Percentiles rank a stretch among this genome's conserved stretches.
Evolutionary conservation across 495 filamentous ascomycete species (phyloP).

Genomic region (Darksidea phi): DNA sequence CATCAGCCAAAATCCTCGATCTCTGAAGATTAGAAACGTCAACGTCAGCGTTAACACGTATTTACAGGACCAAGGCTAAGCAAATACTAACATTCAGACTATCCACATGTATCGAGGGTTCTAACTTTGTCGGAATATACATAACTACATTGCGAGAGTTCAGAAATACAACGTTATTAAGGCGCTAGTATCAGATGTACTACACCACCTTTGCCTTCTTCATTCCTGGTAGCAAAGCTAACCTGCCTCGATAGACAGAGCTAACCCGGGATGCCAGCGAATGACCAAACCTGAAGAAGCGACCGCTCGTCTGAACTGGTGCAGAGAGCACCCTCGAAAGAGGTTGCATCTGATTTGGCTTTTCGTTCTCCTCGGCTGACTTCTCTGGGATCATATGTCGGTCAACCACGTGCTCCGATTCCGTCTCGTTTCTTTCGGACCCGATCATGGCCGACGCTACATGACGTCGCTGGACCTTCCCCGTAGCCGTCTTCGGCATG

Average conservation of each 20-base stretch:
- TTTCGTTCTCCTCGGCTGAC: background rate
- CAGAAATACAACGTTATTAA: background rate
- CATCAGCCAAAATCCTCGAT: too few species aligned
- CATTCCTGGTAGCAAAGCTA: constrained; percentile 4
- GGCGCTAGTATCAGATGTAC: background rate
- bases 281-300: constrained; percentile 11
- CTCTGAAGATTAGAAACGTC: too few species aligned
- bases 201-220: constrained; percentile 18
- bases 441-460: constrained; percentile 75
- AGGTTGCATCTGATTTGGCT: background rate
- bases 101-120: too few species aligned
- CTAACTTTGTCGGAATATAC: too few species aligned
- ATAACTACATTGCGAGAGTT: background rate
- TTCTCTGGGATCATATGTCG: background rate
- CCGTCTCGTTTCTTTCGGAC: constrained; percentile 35
- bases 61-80: too few species aligned
- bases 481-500: constrained; percentile 85
- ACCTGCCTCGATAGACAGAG: constrained; percentile 5
- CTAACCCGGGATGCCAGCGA: constrained; percentile 16
- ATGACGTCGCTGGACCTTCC: constrained; percentile 76
- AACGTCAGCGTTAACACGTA: too few species aligned
- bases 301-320: background rate
- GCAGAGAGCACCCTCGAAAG: background rate
- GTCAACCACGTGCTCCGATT: background rate
- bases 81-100: too few species aligned